Conservation (phyloP, 345 rosid genomes). For the Euphorbia tirucalli region DNA sequence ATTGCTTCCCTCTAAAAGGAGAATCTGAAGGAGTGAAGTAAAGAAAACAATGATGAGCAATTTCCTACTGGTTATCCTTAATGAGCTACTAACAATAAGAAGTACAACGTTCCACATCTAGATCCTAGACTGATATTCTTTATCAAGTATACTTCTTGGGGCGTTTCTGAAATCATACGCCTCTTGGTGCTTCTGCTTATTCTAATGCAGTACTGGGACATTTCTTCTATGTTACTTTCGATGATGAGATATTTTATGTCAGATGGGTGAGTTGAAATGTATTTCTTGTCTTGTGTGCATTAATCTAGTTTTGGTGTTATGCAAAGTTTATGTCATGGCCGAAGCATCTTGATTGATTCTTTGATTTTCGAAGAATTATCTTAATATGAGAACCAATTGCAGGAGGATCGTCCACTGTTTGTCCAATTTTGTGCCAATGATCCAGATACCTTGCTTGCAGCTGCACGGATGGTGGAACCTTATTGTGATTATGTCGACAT, state of each 20-base stretch:
- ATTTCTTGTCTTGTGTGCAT: not conserved
- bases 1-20: not conserved
- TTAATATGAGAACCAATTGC: slow-evolving; percentile 20
- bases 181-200: not conserved
- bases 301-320: not conserved
- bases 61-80: not conserved
- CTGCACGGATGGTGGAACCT: slow-evolving; percentile 77
- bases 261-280: not conserved
- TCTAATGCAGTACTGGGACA: not conserved
- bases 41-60: not conserved
- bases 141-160: not conserved
- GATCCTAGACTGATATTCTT: not conserved
- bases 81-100: not conserved
- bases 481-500: slow-evolving; percentile 90
- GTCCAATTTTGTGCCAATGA: slow-evolving; percentile 98
- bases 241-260: not conserved
- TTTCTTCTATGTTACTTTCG: not conserved
- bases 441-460: slow-evolving; percentile 69
- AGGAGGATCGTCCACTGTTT: slow-evolving; percentile 94
- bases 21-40: not conserved
- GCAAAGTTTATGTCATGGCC: not conserved
- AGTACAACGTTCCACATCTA: not conserved
- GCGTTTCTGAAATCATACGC: not conserved
- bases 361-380: not conserved
- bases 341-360: not conserved